Percentiles rank a stretch among this genome's conserved stretches.
phyloP scores from a whole-genome alignment of 192 early-diverging fungal species.

The Kappamyces sp. region DNA sequence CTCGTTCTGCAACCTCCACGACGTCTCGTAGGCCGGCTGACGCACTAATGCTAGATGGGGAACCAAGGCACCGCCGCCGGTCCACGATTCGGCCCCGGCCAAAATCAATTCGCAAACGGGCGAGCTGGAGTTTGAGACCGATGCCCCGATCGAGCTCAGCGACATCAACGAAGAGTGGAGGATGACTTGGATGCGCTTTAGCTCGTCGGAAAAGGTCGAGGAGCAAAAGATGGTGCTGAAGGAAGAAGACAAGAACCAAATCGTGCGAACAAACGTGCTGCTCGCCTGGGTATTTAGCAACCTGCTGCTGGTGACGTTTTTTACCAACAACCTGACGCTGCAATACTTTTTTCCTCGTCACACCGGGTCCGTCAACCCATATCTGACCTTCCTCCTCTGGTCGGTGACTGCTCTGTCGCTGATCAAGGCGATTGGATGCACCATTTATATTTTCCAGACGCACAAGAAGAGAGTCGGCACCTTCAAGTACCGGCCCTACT shows the following conservation, averaged over 20 bases:
- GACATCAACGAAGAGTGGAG: slow-evolving; percentile 82
- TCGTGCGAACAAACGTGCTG: slow-evolving; percentile 77
- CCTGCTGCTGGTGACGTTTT: slow-evolving; percentile 59
- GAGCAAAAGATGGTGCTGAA: slow-evolving; percentile 69
- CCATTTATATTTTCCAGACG: slow-evolving; percentile 12
- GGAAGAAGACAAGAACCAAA: slow-evolving; percentile 81
- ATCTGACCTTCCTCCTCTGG: slow-evolving; percentile 43
- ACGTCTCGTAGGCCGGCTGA: slow-evolving; percentile 96
- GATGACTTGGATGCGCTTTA: slow-evolving; percentile 59
- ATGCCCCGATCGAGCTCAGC: slow-evolving; percentile 63
- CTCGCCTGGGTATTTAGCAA: slow-evolving; percentile 86
- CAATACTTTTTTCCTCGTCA: too few species aligned
- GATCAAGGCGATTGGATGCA: slow-evolving; percentile 30
- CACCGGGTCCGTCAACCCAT: slow-evolving; percentile 32
- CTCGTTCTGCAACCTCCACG: slow-evolving; percentile 91
- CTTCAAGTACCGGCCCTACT: slow-evolving; percentile 39
- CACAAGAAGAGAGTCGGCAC: background rate
- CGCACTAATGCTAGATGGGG: slow-evolving; percentile 57
- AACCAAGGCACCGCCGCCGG: slow-evolving; percentile 35
- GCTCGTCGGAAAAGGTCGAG: slow-evolving; percentile 33
- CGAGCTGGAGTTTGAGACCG: slow-evolving; percentile 60
- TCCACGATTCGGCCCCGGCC: slow-evolving; percentile 66
- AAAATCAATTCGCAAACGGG: slow-evolving; percentile 60
- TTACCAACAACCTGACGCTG: slow-evolving; percentile 42
- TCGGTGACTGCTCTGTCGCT: slow-evolving; percentile 25